Evolutionary conservation across 179 eudicot genomes (phyloP).

Genomic region (Corrigiola litoralis): DNA sequence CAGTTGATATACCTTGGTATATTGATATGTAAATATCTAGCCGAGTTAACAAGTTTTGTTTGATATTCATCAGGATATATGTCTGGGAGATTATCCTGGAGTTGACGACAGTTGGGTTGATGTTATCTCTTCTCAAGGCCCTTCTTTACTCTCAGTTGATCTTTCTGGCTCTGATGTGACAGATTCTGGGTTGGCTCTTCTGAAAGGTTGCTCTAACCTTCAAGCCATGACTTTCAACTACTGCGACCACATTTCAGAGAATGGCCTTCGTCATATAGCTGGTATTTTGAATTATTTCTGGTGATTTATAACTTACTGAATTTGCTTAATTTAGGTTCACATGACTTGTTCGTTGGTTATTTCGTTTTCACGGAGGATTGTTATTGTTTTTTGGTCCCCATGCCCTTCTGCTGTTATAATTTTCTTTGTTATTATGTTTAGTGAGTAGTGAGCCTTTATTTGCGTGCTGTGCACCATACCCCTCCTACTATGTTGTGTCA

Average conservation of each 20-base stretch:
- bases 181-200: slow-evolving; percentile 57
- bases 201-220: slow-evolving; percentile 61
- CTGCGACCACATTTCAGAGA: slow-evolving; percentile 67
- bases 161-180: slow-evolving; percentile 85
- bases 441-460: neutral
- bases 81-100: slow-evolving; percentile 78
- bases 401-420: neutral
- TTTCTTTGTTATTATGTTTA: neutral
- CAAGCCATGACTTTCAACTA: slow-evolving; percentile 63
- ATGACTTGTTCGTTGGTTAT: neutral
- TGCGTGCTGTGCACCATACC: no score
- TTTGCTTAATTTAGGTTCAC: neutral
- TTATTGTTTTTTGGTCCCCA: neutral
- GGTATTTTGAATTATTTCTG: slow-evolving; percentile 35
- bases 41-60: slow-evolving; percentile 9
- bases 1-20: slow-evolving; percentile 4
- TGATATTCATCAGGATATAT: slow-evolving; percentile 55
- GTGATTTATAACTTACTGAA: neutral
- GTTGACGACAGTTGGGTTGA: slow-evolving; percentile 78
- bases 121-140: slow-evolving; percentile 70
- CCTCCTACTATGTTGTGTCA: no score
- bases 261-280: slow-evolving; percentile 55
- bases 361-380: no score
- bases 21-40: neutral
- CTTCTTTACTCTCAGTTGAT: slow-evolving; percentile 78